Base-by-base conservation (phyloP, 1,139 yeast species). In the Pneumocystis murina region DNA sequence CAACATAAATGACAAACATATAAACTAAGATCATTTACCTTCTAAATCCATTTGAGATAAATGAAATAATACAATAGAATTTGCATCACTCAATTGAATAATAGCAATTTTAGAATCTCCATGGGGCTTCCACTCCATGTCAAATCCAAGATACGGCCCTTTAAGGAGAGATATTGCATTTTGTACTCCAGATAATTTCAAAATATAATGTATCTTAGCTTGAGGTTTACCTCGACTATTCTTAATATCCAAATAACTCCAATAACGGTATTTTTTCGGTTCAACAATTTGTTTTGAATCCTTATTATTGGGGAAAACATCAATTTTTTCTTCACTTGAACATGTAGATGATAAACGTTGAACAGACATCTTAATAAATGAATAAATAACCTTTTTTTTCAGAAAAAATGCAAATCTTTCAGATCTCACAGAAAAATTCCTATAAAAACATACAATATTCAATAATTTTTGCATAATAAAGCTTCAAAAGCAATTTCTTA, bases 31-130 rank as follows among this genome's bases (percentile, higher is more conserved):
- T 35, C 20, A 57, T 8, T 17, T 2, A 38, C 40, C 54, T 6
- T 41, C 54, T 17, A 41, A 41, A 41, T 12, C 54, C 59, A 57
- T 57, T 12, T 17, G 20, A 57, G 40, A 35, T n/a, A 57, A 35
- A 36, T 57, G 59, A 57, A 57, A 36, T 17, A 57, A 38, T 57
- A 57, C 28, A 20, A 57, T 57, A 38, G 40, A 35, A 38, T 57
- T 57, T 24, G 59, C 40, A 57, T 57, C 59, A 38, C 59, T 36
- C 3, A 57, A 24, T 20, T 57, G 59, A 57, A 57, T 57, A 35
- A 57, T 17, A 35, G 59, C 39, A 38, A 57, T 28, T 17, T 57
- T 57, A 36, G 59, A 38, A 57, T 20, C 36, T 1, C 16, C 36
- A 20, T 36, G 17, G 1, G 59, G 59, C 59, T 35, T 35, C 59